Evolutionary conservation across 768 basidiomycete genomes (phyloP).

Genomic region (Rhizopogon vesiculosus): DNA sequence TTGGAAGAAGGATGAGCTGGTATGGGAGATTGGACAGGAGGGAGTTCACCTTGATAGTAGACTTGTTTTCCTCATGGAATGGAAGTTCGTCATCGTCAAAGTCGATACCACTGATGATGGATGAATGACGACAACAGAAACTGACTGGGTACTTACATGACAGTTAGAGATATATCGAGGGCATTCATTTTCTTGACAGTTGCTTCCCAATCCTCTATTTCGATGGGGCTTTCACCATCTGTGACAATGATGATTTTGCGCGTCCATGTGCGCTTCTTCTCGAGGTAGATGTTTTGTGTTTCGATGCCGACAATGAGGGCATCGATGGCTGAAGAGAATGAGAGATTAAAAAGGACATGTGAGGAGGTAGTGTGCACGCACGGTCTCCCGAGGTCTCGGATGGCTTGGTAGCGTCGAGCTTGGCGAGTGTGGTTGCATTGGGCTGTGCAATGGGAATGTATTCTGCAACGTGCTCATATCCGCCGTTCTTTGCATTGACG

Average conservation of each 20-base stretch:
- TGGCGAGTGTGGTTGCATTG: constrained; percentile 59
- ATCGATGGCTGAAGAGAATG: constrained; percentile 61
- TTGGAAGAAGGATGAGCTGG: constrained; percentile 22
- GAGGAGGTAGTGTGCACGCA: constrained; percentile 29
- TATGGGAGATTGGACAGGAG: not conserved
- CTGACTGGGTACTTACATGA: constrained; percentile 53
- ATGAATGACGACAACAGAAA: not conserved
- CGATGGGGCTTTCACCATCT: constrained; percentile 74
- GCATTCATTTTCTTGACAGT: constrained; percentile 62
- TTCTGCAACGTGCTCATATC: constrained; percentile 71
- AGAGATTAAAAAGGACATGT: not conserved
- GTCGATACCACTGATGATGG: constrained; percentile 66
- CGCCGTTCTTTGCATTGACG: constrained; percentile 54
- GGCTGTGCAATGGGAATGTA: constrained; percentile 68
- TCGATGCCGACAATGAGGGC: constrained; percentile 84
- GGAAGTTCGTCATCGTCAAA: constrained; percentile 73
- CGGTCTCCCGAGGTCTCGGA: constrained; percentile 61
- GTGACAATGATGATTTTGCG: constrained; percentile 82
- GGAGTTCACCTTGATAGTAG: constrained; percentile 59
- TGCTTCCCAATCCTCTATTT: constrained; percentile 71
- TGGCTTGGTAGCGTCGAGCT: constrained; percentile 55
- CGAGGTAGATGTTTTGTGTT: constrained; percentile 65
- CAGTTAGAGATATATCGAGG: constrained; percentile 51
- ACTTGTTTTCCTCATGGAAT: constrained; percentile 65
- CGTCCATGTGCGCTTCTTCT: constrained; percentile 76